Base-by-base conservation (phyloP, 2,329 filamentous ascomycete species). In the Beauveria brongniartii region DNA sequence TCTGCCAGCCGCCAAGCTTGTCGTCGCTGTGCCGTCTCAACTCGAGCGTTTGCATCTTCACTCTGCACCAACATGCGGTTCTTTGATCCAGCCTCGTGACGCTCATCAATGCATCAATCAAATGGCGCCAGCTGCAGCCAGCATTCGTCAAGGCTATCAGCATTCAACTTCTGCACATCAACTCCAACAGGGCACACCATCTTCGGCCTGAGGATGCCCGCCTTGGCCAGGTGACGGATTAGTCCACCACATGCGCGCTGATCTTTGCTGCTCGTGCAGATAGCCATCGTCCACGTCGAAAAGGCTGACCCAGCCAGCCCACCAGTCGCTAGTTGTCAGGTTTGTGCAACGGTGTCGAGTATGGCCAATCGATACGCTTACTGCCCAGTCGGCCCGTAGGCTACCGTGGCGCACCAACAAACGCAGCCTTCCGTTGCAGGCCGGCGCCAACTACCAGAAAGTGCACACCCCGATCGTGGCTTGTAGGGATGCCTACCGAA, bases 161-260 rank as follows among this genome's bases (percentile, higher is more conserved):
- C 24, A 30, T 44, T 30, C 20, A 44, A 52, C 43, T 41, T 18
- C 44, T 59, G 56, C 56, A 16, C 44, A n/a, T 44, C 47, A 37
- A 22, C 46, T 8, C 24, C 24, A 14, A 28, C 37, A 44, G 37
- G 26, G 14, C 47, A 52, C 56, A 52, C 56, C 56, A 28, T 43
- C 47, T 34, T 44, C 18, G 22, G 24, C 34, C 9, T 58, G 34
- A 7, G 9, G 10, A 12, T 59, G 10, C 40, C 37, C 30, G 20
- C n/a, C 7, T n/a, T 28, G 26, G 47, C 56, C 56, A 59, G 56
- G 56, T 59, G 56, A 59, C 47, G n/a, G 55, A 41, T 50, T 30
- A 48, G 46, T 50, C 46, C 44, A 51, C 55, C 55, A 46, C 55
- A 58, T 58, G 47, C 12, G 24, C 37, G 56, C 37, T 52, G 56